These are phyloP conservation scores for Talaromyces trachyspermus DNA, from an alignment of 495 filamentous ascomycete species.

Conservation along the genomic window DNA sequence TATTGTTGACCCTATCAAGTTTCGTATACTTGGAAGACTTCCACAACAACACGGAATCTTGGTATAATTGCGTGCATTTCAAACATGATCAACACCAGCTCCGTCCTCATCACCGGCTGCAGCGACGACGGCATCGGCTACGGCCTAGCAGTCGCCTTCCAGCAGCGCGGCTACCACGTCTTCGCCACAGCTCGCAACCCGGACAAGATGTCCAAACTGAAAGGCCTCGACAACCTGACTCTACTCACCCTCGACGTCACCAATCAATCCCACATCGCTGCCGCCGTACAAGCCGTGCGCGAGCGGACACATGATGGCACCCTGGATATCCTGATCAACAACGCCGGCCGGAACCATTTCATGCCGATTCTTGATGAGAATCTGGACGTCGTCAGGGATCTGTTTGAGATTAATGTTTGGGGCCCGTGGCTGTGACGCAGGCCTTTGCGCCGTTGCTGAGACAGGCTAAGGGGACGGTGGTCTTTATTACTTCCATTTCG, in stretches of 20 bases:
- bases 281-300: conserved; percentile 19
- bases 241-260: conserved; percentile 18
- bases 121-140: conserved; percentile 46
- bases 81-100: conserved; percentile 35
- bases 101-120: conserved; percentile 40
- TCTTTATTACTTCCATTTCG: conserved; percentile 42
- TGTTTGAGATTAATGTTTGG: conserved; percentile 59
- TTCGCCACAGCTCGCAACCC: conserved; percentile 47
- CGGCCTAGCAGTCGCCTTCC: conserved; percentile 45
- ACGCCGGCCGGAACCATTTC: conserved; percentile 45
- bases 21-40: no score
- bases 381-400: conserved; percentile 40
- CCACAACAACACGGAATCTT: no score
- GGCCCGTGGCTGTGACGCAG: conserved; percentile 46
- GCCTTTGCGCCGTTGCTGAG: conserved; percentile 48
- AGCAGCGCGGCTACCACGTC: conserved; percentile 40
- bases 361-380: conserved; percentile 47
- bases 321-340: conserved; percentile 46
- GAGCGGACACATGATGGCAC: conserved; percentile 14
- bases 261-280: conserved; percentile 22
- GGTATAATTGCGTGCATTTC: no score
- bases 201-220: conserved; percentile 23
- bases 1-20: no score
- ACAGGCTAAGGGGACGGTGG: conserved; percentile 43
- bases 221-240: conserved; percentile 12